Percentiles rank a stretch among this genome's conserved stretches.
Evolutionary conservation across 139 green algal species (phyloP).

Genomic region (Edaphochlamys debaryana): DNA sequence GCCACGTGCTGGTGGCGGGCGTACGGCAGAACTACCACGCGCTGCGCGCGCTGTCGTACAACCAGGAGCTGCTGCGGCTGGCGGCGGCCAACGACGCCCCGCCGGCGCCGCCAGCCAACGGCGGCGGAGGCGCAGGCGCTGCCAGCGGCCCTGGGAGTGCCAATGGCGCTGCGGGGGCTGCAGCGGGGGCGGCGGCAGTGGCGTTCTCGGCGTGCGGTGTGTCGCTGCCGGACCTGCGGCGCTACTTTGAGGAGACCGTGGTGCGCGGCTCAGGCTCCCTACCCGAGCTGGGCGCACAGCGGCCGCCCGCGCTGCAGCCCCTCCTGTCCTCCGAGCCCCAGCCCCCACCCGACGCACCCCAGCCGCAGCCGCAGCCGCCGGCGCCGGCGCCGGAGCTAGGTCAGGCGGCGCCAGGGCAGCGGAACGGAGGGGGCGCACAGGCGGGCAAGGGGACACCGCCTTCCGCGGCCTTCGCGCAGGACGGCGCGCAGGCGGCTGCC

Average conservation of each 20-base stretch:
- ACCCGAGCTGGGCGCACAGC: neutral
- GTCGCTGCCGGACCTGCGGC: neutral
- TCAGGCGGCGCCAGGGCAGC: neutral
- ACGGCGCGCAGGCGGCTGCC: neutral
- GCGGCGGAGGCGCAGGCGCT: neutral
- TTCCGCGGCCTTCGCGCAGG: too few relatives aligned
- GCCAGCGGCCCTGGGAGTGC: neutral
- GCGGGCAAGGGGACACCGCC: too few relatives aligned
- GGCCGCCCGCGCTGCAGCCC: too few relatives aligned
- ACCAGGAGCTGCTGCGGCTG: neutral
- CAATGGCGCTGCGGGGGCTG: too few relatives aligned
- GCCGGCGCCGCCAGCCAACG: neutral
- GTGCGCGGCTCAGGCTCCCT: neutral
- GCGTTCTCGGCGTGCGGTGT: neutral
- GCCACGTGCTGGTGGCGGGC: conserved; percentile 6
- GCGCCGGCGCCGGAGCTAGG: neutral
- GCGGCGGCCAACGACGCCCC: neutral
- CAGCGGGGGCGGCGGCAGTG: neutral
- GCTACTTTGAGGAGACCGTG: conserved; percentile 11
- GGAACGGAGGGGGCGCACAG: neutral
- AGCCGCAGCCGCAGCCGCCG: neutral
- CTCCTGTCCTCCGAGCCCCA: too few relatives aligned
- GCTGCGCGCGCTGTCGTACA: conserved; percentile 28
- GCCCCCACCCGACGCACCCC: neutral
- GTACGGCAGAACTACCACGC: neutral